Evolutionary conservation across 2,329 filamentous ascomycete genomes (phyloP).

Genomic region (Stemphylium vesicarium): DNA sequence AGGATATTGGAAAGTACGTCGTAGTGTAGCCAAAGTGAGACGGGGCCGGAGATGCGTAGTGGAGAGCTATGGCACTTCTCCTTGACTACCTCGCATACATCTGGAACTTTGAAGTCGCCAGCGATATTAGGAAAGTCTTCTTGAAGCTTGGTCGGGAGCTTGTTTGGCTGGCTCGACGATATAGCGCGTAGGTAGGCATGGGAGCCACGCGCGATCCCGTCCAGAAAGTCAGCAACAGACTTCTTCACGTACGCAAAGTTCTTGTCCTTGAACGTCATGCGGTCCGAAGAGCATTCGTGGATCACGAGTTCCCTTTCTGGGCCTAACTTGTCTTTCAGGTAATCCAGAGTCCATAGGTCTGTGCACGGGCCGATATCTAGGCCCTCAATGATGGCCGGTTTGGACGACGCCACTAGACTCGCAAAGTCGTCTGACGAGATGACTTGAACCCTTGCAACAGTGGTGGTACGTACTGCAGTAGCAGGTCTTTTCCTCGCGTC

Average conservation of each 20-base stretch:
- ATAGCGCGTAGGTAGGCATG: conserved; percentile 80
- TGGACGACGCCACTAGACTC: conserved; percentile 62
- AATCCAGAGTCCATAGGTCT: conserved; percentile 70
- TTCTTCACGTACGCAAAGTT: conserved; percentile 80
- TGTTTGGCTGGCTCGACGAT: conserved; percentile 71
- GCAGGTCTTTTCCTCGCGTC: conserved; percentile 10
- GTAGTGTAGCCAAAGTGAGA: conserved; percentile 91
- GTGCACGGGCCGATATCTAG: conserved; percentile 72
- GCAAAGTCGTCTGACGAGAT: conserved; percentile 64
- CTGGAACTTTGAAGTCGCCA: conserved; percentile 72
- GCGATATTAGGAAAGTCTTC: conserved; percentile 75
- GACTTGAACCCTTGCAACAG: conserved; percentile 62
- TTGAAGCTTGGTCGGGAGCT: conserved; percentile 71
- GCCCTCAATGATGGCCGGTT: conserved; percentile 70
- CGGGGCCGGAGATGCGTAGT: conserved; percentile 77
- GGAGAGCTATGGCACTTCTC: conserved; percentile 78
- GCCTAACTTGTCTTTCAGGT: conserved; percentile 63
- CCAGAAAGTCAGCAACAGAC: conserved; percentile 70
- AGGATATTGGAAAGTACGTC: conserved; percentile 90
- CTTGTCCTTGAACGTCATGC: conserved; percentile 82
- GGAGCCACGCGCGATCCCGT: conserved; percentile 62
- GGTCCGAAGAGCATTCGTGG: conserved; percentile 69
- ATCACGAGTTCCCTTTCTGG: conserved; percentile 66
- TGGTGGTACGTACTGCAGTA: conserved; percentile 15
- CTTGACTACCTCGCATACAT: conserved; percentile 48